Evolutionary conservation across 1,284 basidiomycete genomes (phyloP), one percentile per base, ranked within the genome.

Genomic region (Meira miltonrushii): DNA sequence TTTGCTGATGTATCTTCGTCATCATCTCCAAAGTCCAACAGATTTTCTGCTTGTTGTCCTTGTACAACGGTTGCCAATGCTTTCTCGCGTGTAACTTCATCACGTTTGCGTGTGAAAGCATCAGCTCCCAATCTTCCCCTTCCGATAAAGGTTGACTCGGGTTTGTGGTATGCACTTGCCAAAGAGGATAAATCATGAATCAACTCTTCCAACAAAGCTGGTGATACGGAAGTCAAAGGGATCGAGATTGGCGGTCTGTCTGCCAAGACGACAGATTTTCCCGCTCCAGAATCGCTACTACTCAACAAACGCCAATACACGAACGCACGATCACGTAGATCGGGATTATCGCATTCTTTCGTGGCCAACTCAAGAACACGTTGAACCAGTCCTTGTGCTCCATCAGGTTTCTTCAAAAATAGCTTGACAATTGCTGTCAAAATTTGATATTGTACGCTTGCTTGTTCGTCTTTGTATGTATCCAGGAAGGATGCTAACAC

Each of bases 401-500:
- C 86, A 60, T 95, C 92, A 1, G 94, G 94, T 74, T 93, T 90
- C 80, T 88, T 90, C 67, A 98, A 83, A 82, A 94, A 98, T 23
- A 97, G 84, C 80, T 98, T 98, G 64, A 97, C 93, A 3, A 95
- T 92, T 0, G 93, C 93, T 0, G 92, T 96, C 54, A 98, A 81
- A 0, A 92, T 90, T 79, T 95, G 92, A 39, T 97, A 83, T 85
- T 98, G 94, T 2, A 97, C 94, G 68, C 89, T 86, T 68, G 93
- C 90, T 3, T 91, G 88, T 79, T 98, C 94, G 74, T 98, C 94
- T 43, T 84, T 86, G 81, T 97, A 98, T 1, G 87, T 84, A 66
- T 94, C 90, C 33, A 96, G 87, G 72, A 96, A 97, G 58, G 88
- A 87, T 13, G 86, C 85, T 60, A 98, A 82, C 40, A 97, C 82